Evolutionary conservation across 306 rosid species (phyloP).

Genomic region (Echinosophora koreensis): DNA sequence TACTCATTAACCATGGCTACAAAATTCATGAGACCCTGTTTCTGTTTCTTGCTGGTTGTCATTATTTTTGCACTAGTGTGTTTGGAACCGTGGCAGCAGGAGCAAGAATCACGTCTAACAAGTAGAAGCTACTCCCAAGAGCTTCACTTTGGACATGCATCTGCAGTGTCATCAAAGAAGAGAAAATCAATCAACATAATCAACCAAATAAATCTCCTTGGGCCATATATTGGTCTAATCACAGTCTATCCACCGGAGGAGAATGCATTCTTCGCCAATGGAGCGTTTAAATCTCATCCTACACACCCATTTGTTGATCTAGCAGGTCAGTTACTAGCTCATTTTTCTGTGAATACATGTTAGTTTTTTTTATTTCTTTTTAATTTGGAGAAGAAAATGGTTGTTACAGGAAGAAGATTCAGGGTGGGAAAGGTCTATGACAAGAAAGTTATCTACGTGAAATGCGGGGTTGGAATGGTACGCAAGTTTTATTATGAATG

Average conservation of each 20-base stretch:
- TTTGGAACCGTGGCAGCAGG: too few relatives aligned
- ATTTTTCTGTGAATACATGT: neutral
- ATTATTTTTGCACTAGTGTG: neutral
- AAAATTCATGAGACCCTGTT: conserved; percentile 4
- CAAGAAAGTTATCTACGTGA: conserved; percentile 57
- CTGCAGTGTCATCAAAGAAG: conserved; percentile 33
- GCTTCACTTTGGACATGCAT: too few relatives aligned
- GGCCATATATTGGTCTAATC: conserved; percentile 59
- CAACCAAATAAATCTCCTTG: conserved; percentile 43
- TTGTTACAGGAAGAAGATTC: conserved; percentile 56
- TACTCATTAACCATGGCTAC: conserved; percentile 17
- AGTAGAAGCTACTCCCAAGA: too few relatives aligned
- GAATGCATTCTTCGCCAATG: conserved; percentile 45
- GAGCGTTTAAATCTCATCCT: conserved; percentile 50
- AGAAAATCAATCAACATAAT: conserved; percentile 18
- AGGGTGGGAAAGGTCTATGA: conserved; percentile 51
- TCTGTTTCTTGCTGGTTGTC: conserved; percentile 33
- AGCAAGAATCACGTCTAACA: too few relatives aligned
- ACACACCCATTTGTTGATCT: conserved; percentile 56
- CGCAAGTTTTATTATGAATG: neutral
- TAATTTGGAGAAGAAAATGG: neutral
- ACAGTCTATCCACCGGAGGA: conserved; percentile 55
- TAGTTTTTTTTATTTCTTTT: neutral
- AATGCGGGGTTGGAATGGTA: conserved; percentile 60
- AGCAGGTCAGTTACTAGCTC: conserved; percentile 42